phyloP scores from a whole-genome alignment of 768 basidiomycete genomes.

The Galerina sulciceps region DNA sequence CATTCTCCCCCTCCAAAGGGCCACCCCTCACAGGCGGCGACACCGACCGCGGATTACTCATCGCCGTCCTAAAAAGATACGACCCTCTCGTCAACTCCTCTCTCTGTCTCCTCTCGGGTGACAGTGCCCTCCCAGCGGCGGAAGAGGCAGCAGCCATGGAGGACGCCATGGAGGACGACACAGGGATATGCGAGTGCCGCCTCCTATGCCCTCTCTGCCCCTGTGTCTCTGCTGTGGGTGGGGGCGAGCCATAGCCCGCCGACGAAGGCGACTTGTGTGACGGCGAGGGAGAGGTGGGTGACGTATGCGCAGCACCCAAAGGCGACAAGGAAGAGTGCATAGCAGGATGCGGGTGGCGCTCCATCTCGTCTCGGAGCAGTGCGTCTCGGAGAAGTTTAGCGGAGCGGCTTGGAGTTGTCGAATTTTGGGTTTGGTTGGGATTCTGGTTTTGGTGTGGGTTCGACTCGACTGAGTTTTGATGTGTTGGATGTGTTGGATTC shows the following conservation, averaged over 20 bases:
- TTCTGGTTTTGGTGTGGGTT: conserved; percentile 24
- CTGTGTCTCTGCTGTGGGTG: too few species aligned
- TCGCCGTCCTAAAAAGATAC: conserved; percentile 37
- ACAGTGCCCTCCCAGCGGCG: background rate
- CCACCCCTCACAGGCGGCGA: conserved; percentile 8
- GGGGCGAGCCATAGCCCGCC: background rate
- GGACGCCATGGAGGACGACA: conserved; percentile 15
- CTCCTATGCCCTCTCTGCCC: conserved; percentile 14
- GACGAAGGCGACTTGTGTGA: background rate
- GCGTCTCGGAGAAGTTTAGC: conserved; percentile 62
- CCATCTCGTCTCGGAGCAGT: conserved; percentile 49
- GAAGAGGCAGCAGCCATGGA: background rate
- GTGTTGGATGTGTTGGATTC: background rate
- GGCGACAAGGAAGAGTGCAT: conserved; percentile 9
- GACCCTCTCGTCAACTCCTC: conserved; percentile 25
- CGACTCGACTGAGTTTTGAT: background rate
- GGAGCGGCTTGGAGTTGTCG: conserved; percentile 57
- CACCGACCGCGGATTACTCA: conserved; percentile 24
- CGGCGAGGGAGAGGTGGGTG: conserved; percentile 1
- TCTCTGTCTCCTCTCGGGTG: background rate
- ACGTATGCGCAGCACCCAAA: background rate
- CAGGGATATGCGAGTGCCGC: conserved; percentile 33
- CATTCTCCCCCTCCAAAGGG: background rate
- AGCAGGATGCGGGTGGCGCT: conserved; percentile 26
- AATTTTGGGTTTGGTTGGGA: too few species aligned